Evolutionary conservation across 257 asterid genomes (phyloP).

Genomic region (Solanum sejunctum): DNA sequence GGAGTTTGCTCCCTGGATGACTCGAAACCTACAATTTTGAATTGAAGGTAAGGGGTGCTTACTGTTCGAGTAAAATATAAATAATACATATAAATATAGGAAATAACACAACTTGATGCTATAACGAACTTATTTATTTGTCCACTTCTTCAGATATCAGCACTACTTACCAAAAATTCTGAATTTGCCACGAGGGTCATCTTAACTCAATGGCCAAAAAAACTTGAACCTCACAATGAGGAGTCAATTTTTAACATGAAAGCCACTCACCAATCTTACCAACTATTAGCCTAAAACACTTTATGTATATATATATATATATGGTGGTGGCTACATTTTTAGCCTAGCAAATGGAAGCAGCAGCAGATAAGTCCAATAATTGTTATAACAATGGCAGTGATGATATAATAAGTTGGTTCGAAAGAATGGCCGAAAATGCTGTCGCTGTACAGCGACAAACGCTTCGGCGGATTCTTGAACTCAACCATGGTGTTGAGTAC

Average conservation of each 20-base stretch:
- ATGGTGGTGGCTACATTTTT: background rate
- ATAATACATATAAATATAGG: background rate
- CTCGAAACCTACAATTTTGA: too few species aligned
- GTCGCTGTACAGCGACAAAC: slow-evolving; percentile 39
- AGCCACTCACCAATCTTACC: background rate
- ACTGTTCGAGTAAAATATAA: background rate
- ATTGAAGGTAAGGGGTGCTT: too few species aligned
- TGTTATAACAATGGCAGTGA: background rate
- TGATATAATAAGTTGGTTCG: slow-evolving; percentile 49
- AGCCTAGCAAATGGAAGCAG: background rate
- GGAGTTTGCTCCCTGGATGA: background rate
- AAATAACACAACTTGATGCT: background rate
- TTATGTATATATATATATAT: background rate
- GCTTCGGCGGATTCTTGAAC: slow-evolving; percentile 34
- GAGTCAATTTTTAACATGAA: background rate
- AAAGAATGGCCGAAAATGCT: slow-evolving; percentile 36
- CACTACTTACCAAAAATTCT: background rate
- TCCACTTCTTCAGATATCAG: background rate
- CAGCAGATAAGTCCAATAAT: background rate
- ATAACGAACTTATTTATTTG: background rate
- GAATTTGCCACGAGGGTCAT: background rate
- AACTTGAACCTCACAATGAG: background rate
- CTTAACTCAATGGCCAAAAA: background rate
- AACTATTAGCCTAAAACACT: background rate
- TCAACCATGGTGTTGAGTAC: slow-evolving; percentile 39